Conservation (phyloP, 73 alveolate genomes). For the Paraurostyla sp. region DNA sequence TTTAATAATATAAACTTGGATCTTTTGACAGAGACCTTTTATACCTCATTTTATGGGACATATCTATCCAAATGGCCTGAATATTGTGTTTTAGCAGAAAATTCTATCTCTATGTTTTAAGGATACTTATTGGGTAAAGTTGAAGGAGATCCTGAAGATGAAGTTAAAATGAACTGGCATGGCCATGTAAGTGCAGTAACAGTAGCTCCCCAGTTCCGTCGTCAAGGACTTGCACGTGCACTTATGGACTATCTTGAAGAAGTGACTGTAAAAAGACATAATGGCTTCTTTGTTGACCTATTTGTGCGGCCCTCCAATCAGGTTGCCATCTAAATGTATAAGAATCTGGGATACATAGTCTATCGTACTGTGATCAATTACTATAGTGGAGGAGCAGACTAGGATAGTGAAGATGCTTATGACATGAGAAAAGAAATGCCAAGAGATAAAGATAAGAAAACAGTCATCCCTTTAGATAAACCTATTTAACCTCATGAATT, state of each 20-base stretch:
- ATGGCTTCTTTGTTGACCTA: slow-evolving; percentile 98
- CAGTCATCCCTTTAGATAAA: slow-evolving; percentile 86
- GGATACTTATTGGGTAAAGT: slow-evolving; percentile 98
- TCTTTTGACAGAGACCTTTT: slow-evolving; percentile 94
- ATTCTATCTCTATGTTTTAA: slow-evolving; percentile 91
- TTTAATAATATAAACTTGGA: slow-evolving; percentile 96
- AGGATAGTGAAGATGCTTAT: slow-evolving; percentile 95
- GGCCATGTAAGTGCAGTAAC: slow-evolving; percentile 99
- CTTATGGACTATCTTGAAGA: slow-evolving; percentile 97
- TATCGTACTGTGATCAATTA: slow-evolving; percentile 91
- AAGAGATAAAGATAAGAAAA: slow-evolving; percentile 90
- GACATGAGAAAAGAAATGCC: slow-evolving; percentile 98
- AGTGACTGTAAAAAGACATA: slow-evolving; percentile 91
- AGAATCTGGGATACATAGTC: slow-evolving; percentile 93
- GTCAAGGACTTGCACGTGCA: slow-evolving; percentile 98
- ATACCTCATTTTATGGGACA: slow-evolving; percentile 94
- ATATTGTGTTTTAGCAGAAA: slow-evolving; percentile 92
- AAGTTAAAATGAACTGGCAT: slow-evolving; percentile 96
- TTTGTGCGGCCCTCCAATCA: slow-evolving; percentile 96
- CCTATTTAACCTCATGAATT: slow-evolving; percentile 91
- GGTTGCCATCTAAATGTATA: slow-evolving; percentile 96
- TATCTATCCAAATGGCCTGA: slow-evolving; percentile 96
- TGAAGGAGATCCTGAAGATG: slow-evolving; percentile 95
- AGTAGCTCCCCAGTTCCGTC: slow-evolving; percentile 98
- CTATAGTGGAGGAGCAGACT: slow-evolving; percentile 90